Evolutionary conservation across 768 basidiomycete species (phyloP).

Genomic region (Boletus pseudopeckii): DNA sequence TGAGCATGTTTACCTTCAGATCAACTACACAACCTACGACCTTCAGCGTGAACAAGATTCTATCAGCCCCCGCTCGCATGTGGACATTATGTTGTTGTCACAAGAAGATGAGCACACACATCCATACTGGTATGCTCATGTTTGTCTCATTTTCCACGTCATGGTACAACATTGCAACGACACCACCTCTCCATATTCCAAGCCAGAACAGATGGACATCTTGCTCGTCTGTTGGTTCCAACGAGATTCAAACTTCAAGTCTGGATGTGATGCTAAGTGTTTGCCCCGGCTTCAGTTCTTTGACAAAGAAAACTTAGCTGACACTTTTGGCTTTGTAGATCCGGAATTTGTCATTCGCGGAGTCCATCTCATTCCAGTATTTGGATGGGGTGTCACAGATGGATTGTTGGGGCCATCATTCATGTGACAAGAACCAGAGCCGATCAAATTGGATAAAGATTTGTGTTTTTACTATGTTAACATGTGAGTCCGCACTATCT

Average conservation of each 20-base stretch:
- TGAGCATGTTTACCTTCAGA: conserved; percentile 15
- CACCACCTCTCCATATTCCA: neutral
- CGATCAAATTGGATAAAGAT: conserved; percentile 13
- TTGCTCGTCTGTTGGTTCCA: conserved; percentile 43
- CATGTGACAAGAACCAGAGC: neutral
- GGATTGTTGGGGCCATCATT: neutral
- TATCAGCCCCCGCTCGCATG: conserved; percentile 32
- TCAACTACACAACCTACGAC: conserved; percentile 28
- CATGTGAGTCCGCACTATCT: neutral
- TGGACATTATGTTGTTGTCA: conserved; percentile 36
- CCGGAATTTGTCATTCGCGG: conserved; percentile 39
- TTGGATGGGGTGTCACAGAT: conserved; percentile 5
- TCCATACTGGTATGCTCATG: conserved; percentile 37
- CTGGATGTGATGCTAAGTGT: conserved; percentile 24
- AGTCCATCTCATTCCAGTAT: conserved; percentile 43
- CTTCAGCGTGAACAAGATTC: conserved; percentile 33
- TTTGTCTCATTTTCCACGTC: conserved; percentile 11
- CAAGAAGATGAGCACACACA: conserved; percentile 25
- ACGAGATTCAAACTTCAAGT: conserved; percentile 17
- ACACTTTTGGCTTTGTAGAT: conserved; percentile 46
- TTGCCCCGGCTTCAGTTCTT: conserved; percentile 42
- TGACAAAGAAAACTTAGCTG: conserved; percentile 11
- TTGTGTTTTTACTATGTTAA: conserved; percentile 28
- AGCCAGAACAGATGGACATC: conserved; percentile 33
- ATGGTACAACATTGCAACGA: neutral